phyloP scores from a whole-genome alignment of 495 filamentous ascomycete genomes.

The Penicillium pancosmium region DNA sequence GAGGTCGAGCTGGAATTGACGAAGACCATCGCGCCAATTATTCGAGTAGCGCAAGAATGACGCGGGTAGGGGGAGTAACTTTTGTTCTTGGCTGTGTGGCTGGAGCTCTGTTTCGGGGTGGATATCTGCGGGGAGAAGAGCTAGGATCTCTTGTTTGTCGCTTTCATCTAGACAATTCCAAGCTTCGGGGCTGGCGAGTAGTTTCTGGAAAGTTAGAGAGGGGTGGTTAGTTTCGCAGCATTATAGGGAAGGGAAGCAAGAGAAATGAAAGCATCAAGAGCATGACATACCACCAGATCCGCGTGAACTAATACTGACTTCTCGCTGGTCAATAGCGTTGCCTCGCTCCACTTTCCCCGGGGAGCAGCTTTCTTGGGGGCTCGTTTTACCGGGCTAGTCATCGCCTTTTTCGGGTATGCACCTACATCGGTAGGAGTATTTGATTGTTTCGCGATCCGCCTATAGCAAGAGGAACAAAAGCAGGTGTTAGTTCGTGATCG shows the following conservation, averaged over 20 bases:
- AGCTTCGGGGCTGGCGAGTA: conserved; percentile 57
- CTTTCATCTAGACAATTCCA: conserved; percentile 59
- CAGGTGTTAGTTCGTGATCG: conserved; percentile 1
- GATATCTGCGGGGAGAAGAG: conserved; percentile 56
- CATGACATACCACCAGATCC: conserved; percentile 62
- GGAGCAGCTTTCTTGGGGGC: conserved; percentile 33
- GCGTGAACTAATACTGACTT: conserved; percentile 56
- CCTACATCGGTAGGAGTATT: conserved; percentile 28
- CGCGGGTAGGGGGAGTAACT: conserved; percentile 44
- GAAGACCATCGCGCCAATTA: conserved; percentile 50
- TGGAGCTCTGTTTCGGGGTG: conserved; percentile 40
- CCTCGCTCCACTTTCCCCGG: conserved; percentile 46
- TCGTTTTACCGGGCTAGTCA: conserved; percentile 34
- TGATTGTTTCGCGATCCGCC: conserved; percentile 16
- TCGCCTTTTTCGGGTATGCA: conserved; percentile 18
- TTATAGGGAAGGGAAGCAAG: no score
- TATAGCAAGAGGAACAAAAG: conserved; percentile 24
- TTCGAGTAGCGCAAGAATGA: conserved; percentile 53
- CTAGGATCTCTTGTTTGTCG: conserved; percentile 58
- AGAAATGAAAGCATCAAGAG: no score
- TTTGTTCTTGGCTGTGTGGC: conserved; percentile 32
- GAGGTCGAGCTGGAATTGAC: conserved; percentile 64
- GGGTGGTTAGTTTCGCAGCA: no score
- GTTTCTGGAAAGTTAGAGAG: conserved; percentile 41
- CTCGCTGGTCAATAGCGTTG: conserved; percentile 57